These are phyloP conservation scores for Teratosphaeria destructans DNA, from an alignment of 2,329 filamentous ascomycete species.

Conservation along the genomic window DNA sequence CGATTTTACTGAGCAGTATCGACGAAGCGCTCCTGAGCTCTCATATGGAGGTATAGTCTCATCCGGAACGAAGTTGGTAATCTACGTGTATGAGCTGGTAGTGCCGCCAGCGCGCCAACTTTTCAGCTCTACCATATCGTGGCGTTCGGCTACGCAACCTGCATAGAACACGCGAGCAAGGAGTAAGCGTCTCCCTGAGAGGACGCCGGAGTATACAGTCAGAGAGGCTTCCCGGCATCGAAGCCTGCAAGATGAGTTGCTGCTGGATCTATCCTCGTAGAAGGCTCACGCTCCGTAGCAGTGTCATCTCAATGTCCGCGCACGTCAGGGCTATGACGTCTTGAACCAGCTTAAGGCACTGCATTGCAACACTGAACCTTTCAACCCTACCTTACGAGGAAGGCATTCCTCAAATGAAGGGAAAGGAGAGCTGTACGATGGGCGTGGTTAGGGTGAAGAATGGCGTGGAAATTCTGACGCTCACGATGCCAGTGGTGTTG, in stretches of 20 bases:
- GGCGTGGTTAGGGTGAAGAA: background rate
- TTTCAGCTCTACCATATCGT: background rate
- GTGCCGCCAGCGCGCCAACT: no score
- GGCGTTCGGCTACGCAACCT: no score
- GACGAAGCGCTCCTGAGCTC: no score
- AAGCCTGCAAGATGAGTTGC: background rate
- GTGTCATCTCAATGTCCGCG: no score
- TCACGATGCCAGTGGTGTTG: background rate
- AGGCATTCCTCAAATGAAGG: background rate
- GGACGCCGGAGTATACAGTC: no score
- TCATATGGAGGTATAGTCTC: no score
- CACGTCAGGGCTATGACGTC: no score
- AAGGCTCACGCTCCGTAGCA: background rate
- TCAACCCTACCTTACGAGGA: background rate
- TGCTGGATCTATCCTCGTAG: background rate
- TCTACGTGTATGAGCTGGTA: no score
- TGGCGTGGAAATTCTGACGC: background rate
- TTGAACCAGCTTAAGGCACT: no score
- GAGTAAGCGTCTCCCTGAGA: background rate
- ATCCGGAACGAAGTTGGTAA: no score
- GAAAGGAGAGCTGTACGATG: background rate
- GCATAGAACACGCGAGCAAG: no score
- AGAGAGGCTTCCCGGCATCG: background rate
- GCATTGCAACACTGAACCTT: no score
- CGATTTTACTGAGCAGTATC: background rate